A percentile compares a stretch with the other conserved stretches of the same genome.
Conservation (phyloP, 1,284 basidiomycete species). For the Cutaneotrichosporon daszewskae region DNA sequence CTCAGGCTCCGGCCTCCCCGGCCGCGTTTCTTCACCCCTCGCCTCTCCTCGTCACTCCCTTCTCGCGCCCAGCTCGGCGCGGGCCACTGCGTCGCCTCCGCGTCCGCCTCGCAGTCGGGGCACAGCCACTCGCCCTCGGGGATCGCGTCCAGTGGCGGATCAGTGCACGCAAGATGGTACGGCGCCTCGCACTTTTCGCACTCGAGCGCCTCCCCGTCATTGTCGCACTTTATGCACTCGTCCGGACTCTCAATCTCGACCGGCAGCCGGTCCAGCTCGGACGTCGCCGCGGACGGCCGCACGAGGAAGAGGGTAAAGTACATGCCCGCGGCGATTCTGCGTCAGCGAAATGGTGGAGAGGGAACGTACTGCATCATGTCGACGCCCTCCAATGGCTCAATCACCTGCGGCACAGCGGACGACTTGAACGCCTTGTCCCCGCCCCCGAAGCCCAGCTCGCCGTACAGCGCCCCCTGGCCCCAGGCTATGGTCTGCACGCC, state of each 20-base stretch:
- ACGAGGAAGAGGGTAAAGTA: conserved; percentile 79
- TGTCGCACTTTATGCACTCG: conserved; percentile 66
- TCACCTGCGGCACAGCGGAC: no score
- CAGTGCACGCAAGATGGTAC: conserved; percentile 75
- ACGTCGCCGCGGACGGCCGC: conserved; percentile 60
- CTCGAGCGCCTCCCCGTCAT: conserved; percentile 63
- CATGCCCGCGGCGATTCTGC: conserved; percentile 72
- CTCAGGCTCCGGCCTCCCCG: no score
- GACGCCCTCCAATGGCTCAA: conserved; percentile 66
- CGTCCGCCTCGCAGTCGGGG: no score
- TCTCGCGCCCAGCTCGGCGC: no score
- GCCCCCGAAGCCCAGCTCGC: conserved; percentile 73
- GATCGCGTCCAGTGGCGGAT: conserved; percentile 66
- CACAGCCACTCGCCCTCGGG: conserved; percentile 95
- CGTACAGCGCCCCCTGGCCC: conserved; percentile 14
- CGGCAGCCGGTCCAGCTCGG: conserved; percentile 69
- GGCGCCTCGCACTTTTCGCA: conserved; percentile 93
- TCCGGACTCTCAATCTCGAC: conserved; percentile 63
- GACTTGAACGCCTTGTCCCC: no score
- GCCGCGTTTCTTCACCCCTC: no score
- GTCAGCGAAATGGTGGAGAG: not conserved
- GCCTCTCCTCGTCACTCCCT: no score
- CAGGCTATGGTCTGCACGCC: no score
- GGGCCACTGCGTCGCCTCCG: no score
- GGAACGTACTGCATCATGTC: conserved; percentile 69